Percentiles rank a stretch among this genome's conserved stretches.
These are phyloP conservation scores for Umbelopsis sp. DNA, from an alignment of 192 early-diverging fungal genomes.

Conservation along the genomic window DNA sequence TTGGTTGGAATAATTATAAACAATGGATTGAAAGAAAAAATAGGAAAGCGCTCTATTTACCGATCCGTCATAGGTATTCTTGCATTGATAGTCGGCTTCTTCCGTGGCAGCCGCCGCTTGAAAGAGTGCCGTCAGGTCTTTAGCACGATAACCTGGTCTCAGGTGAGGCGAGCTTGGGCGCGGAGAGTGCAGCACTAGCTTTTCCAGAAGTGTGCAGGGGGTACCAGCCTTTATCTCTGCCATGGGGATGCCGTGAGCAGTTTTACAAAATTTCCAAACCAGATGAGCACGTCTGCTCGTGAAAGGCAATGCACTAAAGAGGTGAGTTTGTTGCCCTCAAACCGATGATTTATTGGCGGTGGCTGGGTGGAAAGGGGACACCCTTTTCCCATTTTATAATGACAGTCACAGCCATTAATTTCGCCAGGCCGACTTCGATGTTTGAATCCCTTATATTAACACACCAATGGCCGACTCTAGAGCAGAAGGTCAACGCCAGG, in stretches of 20 bases:
- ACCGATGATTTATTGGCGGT: neutral
- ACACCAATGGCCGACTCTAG: slow-evolving; percentile 28
- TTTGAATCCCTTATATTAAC: neutral
- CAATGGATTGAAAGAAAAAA: too few relatives aligned
- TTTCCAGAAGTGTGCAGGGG: slow-evolving; percentile 14
- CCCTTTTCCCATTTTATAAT: too few relatives aligned
- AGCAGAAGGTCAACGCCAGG: slow-evolving; percentile 60
- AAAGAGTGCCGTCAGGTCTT: slow-evolving; percentile 7
- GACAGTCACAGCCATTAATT: neutral
- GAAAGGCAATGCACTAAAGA: slow-evolving; percentile 16
- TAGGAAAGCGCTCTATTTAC: neutral
- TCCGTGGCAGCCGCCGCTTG: slow-evolving; percentile 1
- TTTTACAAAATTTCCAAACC: neutral
- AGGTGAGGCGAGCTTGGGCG: neutral
- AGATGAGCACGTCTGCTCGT: slow-evolving; percentile 22
- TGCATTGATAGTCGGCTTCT: neutral
- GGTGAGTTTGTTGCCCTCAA: too few relatives aligned
- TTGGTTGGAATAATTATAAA: too few relatives aligned
- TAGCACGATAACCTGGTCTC: neutral
- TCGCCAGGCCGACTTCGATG: too few relatives aligned
- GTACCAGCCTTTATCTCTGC: slow-evolving; percentile 22
- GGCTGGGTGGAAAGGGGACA: neutral
- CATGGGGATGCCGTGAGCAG: slow-evolving; percentile 2
- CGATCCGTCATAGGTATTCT: neutral
- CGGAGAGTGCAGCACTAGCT: slow-evolving; percentile 19